phyloP scores from a whole-genome alignment of 768 basidiomycete species.

The Boletus subcaerulescens region DNA sequence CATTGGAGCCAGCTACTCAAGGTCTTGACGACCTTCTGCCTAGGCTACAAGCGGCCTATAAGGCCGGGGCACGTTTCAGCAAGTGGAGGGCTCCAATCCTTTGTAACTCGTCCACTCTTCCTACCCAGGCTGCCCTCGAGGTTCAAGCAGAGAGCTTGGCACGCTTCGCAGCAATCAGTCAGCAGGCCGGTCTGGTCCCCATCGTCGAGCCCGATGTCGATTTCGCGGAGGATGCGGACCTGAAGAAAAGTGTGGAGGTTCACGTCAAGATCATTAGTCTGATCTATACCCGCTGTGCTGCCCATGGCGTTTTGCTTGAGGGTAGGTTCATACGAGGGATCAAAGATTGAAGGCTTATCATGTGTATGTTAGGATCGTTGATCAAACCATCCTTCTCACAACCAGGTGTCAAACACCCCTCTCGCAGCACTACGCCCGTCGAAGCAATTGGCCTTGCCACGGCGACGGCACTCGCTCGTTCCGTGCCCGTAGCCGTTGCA shows the following conservation, averaged over 20 bases:
- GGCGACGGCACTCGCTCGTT: constrained; percentile 42
- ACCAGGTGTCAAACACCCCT: constrained; percentile 43
- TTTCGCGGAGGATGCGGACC: constrained; percentile 45
- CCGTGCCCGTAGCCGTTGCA: constrained; percentile 45
- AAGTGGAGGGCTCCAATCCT: constrained; percentile 52
- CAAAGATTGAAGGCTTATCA: neutral
- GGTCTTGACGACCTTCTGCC: constrained; percentile 47
- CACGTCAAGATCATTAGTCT: constrained; percentile 44
- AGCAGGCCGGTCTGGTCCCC: constrained; percentile 50
- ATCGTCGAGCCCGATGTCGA: constrained; percentile 54
- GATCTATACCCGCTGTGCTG: constrained; percentile 45
- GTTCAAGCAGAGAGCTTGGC: constrained; percentile 47
- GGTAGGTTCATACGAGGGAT: constrained; percentile 28
- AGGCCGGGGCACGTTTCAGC: constrained; percentile 47
- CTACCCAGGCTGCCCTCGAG: constrained; percentile 41
- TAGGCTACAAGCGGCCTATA: constrained; percentile 40
- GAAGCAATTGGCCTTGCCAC: constrained; percentile 46
- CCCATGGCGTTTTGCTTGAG: constrained; percentile 48
- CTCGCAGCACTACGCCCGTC: constrained; percentile 34
- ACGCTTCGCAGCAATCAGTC: constrained; percentile 48
- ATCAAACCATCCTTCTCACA: constrained; percentile 54
- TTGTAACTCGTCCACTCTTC: constrained; percentile 40
- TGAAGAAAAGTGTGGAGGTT: constrained; percentile 44
- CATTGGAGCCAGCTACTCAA: constrained; percentile 46
- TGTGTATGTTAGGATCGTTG: constrained; percentile 37